A percentile compares a stretch with the other conserved stretches of the same genome.
These are phyloP conservation scores for Colletotrichum phormii DNA, from an alignment of 2,329 filamentous ascomycete genomes.

Conservation along the genomic window DNA sequence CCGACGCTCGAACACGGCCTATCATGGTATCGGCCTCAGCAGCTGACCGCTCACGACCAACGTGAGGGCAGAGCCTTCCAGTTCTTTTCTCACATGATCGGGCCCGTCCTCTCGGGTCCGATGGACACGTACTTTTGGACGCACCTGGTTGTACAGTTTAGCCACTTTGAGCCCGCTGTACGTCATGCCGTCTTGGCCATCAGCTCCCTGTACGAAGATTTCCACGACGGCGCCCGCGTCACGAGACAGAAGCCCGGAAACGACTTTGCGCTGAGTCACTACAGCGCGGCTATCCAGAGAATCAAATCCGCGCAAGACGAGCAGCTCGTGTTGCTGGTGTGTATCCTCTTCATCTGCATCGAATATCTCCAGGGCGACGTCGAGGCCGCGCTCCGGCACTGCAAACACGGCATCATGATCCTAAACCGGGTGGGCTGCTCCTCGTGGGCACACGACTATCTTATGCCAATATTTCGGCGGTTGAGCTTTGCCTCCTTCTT, in stretches of 20 bases:
- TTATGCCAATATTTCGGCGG: conserved; percentile 25
- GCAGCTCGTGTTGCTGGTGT: conserved; percentile 54
- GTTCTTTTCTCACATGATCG: conserved; percentile 33
- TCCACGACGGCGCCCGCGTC: conserved; percentile 29
- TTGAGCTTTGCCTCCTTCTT: conserved; percentile 26
- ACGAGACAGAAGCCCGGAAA: conserved; percentile 27
- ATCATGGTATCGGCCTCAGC: conserved; percentile 35
- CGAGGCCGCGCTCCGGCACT: conserved; percentile 46
- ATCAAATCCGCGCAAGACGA: conserved; percentile 42
- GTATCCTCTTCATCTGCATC: conserved; percentile 63
- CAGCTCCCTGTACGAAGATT: conserved; percentile 56
- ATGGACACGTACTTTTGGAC: conserved; percentile 53
- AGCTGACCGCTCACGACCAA: conserved; percentile 37
- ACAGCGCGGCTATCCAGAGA: conserved; percentile 42
- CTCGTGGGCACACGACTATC: conserved; percentile 50
- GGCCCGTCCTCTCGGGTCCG: conserved; percentile 31
- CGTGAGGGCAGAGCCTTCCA: conserved; percentile 37
- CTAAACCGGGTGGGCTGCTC: conserved; percentile 42
- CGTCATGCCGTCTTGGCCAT: conserved; percentile 62
- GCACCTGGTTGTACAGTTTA: conserved; percentile 58
- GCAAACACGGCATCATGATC: conserved; percentile 27
- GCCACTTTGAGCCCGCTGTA: conserved; percentile 57
- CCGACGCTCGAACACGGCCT: conserved; percentile 25
- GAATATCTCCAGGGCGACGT: conserved; percentile 63
- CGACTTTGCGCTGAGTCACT: conserved; percentile 41